phyloP scores from a whole-genome alignment of 768 basidiomycete species.

The Gyrodon lividus region DNA sequence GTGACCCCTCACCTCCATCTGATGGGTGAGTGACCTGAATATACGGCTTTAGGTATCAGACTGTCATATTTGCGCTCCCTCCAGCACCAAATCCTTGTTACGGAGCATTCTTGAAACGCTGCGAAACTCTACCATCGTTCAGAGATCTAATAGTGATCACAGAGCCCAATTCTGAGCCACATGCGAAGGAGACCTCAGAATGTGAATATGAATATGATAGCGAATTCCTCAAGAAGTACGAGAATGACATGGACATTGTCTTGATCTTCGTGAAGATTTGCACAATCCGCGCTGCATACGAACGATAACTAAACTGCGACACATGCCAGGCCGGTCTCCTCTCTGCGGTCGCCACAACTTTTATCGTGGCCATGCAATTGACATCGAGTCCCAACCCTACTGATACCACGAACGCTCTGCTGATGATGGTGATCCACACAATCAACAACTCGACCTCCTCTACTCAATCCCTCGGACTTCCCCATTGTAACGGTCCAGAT shows the following conservation, averaged over 20 bases:
- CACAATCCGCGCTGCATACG: neutral
- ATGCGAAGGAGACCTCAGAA: neutral
- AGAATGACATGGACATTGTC: slow-evolving; percentile 1
- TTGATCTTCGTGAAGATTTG: neutral
- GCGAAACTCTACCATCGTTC: too few species aligned
- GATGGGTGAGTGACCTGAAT: too few species aligned
- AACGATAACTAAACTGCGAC: neutral
- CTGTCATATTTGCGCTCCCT: too few species aligned
- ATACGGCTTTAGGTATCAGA: too few species aligned
- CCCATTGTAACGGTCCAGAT: slow-evolving; percentile 20
- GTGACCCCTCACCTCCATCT: too few species aligned
- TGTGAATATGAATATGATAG: slow-evolving; percentile 2
- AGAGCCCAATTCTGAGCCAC: slow-evolving; percentile 1
- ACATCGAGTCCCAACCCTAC: slow-evolving; percentile 31
- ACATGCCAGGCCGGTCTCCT: slow-evolving; percentile 47
- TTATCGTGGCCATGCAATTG: slow-evolving; percentile 37
- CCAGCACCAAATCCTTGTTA: too few species aligned
- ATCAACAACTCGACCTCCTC: slow-evolving; percentile 10
- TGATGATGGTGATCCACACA: slow-evolving; percentile 19
- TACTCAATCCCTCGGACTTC: neutral
- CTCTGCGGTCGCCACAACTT: slow-evolving; percentile 38
- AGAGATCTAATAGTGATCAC: neutral
- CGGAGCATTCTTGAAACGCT: too few species aligned
- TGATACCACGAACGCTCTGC: slow-evolving; percentile 24
- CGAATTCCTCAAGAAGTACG: neutral